Conservation (phyloP, 2,329 filamentous ascomycete species). For the Epichloe bromicola region DNA sequence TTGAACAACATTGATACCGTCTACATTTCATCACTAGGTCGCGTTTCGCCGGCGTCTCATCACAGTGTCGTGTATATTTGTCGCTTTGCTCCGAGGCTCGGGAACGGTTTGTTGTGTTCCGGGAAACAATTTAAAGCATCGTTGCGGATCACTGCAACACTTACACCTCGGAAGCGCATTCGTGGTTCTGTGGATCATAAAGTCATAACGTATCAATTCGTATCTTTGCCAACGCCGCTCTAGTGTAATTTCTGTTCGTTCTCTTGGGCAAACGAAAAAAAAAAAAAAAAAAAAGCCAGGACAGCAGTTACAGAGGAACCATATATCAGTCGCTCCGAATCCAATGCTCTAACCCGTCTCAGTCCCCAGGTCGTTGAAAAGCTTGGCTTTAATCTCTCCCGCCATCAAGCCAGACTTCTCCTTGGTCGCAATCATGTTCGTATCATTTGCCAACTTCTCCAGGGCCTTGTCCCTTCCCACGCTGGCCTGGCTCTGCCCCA, state of each 20-base stretch:
- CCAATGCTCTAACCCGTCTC: background rate
- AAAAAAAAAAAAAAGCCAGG: background rate
- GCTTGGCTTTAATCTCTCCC: slow-evolving; percentile 46
- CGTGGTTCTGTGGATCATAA: background rate
- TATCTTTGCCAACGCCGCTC: slow-evolving; percentile 1
- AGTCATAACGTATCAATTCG: background rate
- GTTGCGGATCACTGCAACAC: too few relatives aligned
- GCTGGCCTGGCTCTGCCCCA: slow-evolving; percentile 14
- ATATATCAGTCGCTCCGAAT: background rate
- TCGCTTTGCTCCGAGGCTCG: too few relatives aligned
- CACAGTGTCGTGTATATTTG: too few relatives aligned
- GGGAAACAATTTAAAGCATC: too few relatives aligned
- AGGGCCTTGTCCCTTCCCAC: slow-evolving; percentile 31
- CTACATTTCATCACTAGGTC: too few relatives aligned
- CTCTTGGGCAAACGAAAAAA: background rate
- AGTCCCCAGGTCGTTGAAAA: slow-evolving; percentile 37
- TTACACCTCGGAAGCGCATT: too few relatives aligned
- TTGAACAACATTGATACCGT: too few relatives aligned
- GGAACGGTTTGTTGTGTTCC: too few relatives aligned
- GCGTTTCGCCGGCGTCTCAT: too few relatives aligned
- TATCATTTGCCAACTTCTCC: slow-evolving; percentile 46
- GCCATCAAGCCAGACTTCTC: slow-evolving; percentile 51
- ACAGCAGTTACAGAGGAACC: background rate
- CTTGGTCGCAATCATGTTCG: slow-evolving; percentile 47
- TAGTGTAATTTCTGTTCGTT: background rate